Percentiles rank a stretch among this genome's conserved stretches.
Evolutionary conservation across 1,284 basidiomycete species (phyloP).

Genomic region (Ganoderma resinaceum): DNA sequence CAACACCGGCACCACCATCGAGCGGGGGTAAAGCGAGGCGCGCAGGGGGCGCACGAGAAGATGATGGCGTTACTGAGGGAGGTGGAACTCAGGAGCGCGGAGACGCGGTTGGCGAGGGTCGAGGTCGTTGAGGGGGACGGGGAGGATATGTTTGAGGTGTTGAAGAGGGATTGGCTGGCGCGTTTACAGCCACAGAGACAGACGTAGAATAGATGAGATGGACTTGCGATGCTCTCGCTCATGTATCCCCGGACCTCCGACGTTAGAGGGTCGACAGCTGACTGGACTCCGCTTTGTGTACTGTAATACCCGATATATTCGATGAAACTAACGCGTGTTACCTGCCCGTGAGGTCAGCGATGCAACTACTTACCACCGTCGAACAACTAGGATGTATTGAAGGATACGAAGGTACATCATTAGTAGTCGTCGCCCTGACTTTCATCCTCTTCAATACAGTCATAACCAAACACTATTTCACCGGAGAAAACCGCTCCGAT

Average conservation of each 20-base stretch:
- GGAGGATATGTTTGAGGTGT: conserved; percentile 14
- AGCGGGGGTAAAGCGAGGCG: conserved; percentile 10
- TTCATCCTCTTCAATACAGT: not conserved
- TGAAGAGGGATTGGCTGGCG: conserved; percentile 12
- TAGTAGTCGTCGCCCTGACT: not conserved
- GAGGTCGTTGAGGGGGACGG: conserved; percentile 16
- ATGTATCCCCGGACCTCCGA: not conserved
- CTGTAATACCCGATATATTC: not conserved
- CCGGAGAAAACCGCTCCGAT: not conserved
- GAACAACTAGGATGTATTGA: not conserved
- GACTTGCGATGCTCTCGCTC: not conserved
- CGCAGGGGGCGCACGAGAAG: conserved; percentile 23
- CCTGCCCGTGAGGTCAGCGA: too few relatives aligned
- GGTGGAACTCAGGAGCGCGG: conserved; percentile 16
- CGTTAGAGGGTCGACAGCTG: not conserved
- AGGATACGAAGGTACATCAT: not conserved
- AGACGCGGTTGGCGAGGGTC: conserved; percentile 15
- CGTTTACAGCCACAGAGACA: not conserved
- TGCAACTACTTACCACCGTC: not conserved
- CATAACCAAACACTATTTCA: not conserved
- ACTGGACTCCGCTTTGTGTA: too few relatives aligned
- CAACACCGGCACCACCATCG: not conserved
- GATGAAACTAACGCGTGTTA: not conserved
- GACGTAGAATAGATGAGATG: not conserved
- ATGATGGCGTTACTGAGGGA: conserved; percentile 26